Percentiles rank a stretch among this genome's conserved stretches.
Evolutionary conservation across 192 early-diverging fungal genomes (phyloP).

Genomic region (Coemansia sp.): DNA sequence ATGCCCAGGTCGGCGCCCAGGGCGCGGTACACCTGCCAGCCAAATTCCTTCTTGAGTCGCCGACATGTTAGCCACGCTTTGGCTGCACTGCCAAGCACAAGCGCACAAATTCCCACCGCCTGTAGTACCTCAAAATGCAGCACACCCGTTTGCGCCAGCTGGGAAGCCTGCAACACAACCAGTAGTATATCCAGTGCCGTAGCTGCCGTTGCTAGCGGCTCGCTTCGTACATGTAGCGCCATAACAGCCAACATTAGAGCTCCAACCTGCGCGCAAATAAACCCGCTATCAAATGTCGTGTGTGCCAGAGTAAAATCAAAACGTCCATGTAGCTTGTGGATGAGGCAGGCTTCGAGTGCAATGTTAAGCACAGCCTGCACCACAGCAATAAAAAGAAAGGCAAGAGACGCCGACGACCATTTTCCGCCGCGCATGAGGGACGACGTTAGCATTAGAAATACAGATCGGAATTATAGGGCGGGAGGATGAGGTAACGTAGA

Average conservation of each 20-base stretch:
- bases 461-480: neutral
- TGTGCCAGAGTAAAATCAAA: slow-evolving; percentile 14
- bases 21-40: slow-evolving; percentile 52
- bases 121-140: slow-evolving; percentile 19
- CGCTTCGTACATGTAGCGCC: slow-evolving; percentile 27
- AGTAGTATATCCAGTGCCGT: slow-evolving; percentile 37
- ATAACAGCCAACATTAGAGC: slow-evolving; percentile 17
- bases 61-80: slow-evolving; percentile 29
- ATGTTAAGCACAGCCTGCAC: slow-evolving; percentile 27
- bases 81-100: slow-evolving; percentile 19
- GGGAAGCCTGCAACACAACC: slow-evolving; percentile 19
- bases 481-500: neutral
- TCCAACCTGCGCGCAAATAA: slow-evolving; percentile 30
- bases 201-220: slow-evolving; percentile 26
- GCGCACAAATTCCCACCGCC: slow-evolving; percentile 17
- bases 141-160: slow-evolving; percentile 22
- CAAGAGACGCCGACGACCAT: slow-evolving; percentile 19
- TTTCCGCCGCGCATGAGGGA: slow-evolving; percentile 22
- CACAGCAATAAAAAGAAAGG: slow-evolving; percentile 21
- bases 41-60: slow-evolving; percentile 47
- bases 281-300: slow-evolving; percentile 30
- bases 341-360: slow-evolving; percentile 26
- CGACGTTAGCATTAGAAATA: slow-evolving; percentile 23
- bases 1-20: slow-evolving; percentile 49
- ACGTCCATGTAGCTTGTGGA: slow-evolving; percentile 6